Evolutionary conservation across 2,329 filamentous ascomycete species (phyloP).

Genomic region (Pseudopithomyces chartarum): DNA sequence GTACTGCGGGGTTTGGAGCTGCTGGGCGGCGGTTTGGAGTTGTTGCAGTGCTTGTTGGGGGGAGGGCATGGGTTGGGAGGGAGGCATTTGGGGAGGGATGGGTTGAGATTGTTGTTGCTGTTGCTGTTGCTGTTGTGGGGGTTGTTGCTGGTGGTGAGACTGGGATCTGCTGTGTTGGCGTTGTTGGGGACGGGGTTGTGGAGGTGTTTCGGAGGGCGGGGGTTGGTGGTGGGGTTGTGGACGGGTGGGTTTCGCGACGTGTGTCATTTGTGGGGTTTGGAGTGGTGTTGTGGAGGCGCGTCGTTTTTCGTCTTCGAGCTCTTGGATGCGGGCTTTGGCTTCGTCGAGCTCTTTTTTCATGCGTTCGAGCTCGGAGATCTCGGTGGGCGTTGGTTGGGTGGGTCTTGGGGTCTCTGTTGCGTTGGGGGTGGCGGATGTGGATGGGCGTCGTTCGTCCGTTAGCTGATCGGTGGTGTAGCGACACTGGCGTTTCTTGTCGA

Average conservation of each 20-base stretch:
- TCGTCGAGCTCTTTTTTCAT: slow-evolving; percentile 43
- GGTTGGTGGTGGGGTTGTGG: slow-evolving; percentile 24
- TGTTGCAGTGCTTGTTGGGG: slow-evolving; percentile 18
- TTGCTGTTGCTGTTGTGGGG: slow-evolving; percentile 15
- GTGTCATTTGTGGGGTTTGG: slow-evolving; percentile 28
- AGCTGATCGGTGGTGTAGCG: slow-evolving; percentile 31
- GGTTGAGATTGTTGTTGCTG: neutral
- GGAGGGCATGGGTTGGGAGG: slow-evolving; percentile 17
- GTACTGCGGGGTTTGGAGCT: slow-evolving; percentile 21
- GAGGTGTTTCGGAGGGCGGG: slow-evolving; percentile 11
- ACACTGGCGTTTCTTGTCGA: slow-evolving; percentile 41
- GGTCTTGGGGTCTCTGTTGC: slow-evolving; percentile 21
- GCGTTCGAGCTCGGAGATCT: slow-evolving; percentile 38
- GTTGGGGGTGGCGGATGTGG: slow-evolving; percentile 6
- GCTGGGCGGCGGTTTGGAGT: slow-evolving; percentile 24
- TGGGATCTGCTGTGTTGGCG: slow-evolving; percentile 14
- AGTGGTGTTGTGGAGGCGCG: slow-evolving; percentile 31
- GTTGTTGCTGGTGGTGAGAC: slow-evolving; percentile 14
- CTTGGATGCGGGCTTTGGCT: slow-evolving; percentile 41
- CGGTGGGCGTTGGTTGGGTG: slow-evolving; percentile 22
- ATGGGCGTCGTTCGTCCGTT: slow-evolving; percentile 24
- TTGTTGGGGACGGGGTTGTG: slow-evolving; percentile 2
- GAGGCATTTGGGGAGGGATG: slow-evolving; percentile 12
- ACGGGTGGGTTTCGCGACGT: neutral
- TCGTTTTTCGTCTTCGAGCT: slow-evolving; percentile 38